Base-by-base conservation (phyloP, 495 filamentous ascomycete species). In the Aspergillus nidulans region DNA sequence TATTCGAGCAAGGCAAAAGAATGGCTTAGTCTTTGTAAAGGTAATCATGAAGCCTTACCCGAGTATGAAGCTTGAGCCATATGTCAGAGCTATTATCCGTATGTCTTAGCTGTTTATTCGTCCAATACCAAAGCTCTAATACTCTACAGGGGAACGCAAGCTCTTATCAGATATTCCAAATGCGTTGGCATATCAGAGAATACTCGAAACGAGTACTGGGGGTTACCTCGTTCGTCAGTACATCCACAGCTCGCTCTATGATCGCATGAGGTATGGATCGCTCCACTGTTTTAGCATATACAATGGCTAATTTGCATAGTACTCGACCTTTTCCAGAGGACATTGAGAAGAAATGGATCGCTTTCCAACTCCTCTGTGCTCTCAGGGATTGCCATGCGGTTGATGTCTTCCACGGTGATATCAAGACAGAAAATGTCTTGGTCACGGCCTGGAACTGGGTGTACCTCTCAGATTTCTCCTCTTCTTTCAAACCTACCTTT, bases 381-480 rank as follows among this genome's bases (percentile, higher is more conserved):
- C 76, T 97, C 49, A 84, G 92, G 30, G 95, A 99, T 65, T 96
- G 90, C 61, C 95, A 99, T 70, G 77, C 86, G 39, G 79, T 88
- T n/a, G 88, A 91, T 55, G 78, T 97, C 48, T 97, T 89, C 68
- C 95, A 99, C 68, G 95, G 95, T 32, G 95, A 99, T 67, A 97
- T 99, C 72, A 99, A 99, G 72, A 91, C 94, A 0, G 92, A 97
- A 70, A 99, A 97, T 62, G 82, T 90, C 25, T 77, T 99, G 46
- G 92, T 97, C 39, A 99, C 95, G 1, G 96, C 95, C 23, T 99
- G 95, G 95, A 96, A 97, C 72, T 99, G 95, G 95, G 85, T 99
- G 13, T 97, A 97, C 68, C 82, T 99, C 10, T 83, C 92, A 3
- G 95, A 99, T 67, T 99, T 97, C 68, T 95, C 94, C 19, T 88